These are phyloP conservation scores for Citropsis articulata DNA, from an alignment of 345 rosid genomes.

Conservation along the genomic window DNA sequence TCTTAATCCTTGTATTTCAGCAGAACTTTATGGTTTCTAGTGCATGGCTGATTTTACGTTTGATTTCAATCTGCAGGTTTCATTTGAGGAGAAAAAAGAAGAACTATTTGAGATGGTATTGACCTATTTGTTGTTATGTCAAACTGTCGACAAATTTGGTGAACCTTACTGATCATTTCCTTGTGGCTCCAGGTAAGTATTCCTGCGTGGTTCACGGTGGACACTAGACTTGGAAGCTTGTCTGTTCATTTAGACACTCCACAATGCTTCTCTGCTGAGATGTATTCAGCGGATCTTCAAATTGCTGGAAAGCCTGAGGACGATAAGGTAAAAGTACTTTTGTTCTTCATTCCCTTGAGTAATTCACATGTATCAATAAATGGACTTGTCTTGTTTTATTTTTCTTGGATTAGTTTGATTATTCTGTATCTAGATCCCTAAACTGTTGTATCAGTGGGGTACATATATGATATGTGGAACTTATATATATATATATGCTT, in stretches of 20 bases:
- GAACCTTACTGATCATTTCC: conserved; percentile 19
- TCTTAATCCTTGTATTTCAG: background rate
- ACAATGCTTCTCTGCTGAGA: conserved; percentile 97
- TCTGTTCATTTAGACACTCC: conserved; percentile 96
- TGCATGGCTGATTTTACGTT: conserved; percentile 8
- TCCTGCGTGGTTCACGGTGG: conserved; percentile 97
- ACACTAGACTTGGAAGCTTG: conserved; percentile 92
- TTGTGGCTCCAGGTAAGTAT: conserved; percentile 72
- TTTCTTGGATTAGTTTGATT: background rate
- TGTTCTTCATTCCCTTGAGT: background rate
- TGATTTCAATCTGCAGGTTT: conserved; percentile 42
- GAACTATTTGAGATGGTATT: conserved; percentile 92
- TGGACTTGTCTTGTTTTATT: background rate
- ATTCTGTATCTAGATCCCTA: background rate
- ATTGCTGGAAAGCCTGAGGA: conserved; percentile 94
- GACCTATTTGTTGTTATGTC: background rate
- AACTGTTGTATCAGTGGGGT: background rate
- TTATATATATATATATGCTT: background rate
- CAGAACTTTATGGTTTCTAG: background rate
- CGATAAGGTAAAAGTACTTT: conserved; percentile 65
- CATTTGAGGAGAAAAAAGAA: conserved; percentile 93
- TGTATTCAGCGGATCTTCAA: conserved; percentile 95
- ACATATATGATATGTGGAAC: background rate
- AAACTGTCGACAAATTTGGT: background rate
- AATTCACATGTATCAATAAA: background rate